Evolutionary conservation across 2,329 filamentous ascomycete species (phyloP).

Genomic region (Monosporascus cannonballus): DNA sequence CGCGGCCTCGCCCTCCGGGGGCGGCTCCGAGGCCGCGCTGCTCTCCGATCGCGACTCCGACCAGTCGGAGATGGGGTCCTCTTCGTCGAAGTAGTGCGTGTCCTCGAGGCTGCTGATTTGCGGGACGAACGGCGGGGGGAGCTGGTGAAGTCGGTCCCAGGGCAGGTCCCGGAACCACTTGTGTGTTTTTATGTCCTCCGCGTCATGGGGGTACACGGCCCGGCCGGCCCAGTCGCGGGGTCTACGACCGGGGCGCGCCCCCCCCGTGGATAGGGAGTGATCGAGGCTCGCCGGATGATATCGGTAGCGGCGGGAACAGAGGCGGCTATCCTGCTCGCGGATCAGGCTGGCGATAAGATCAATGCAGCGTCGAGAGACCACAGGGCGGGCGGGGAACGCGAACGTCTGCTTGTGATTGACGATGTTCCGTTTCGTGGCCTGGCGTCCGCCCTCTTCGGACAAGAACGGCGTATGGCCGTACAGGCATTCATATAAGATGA

Average conservation of each 20-base stretch:
- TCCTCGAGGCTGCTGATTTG: conserved; percentile 62
- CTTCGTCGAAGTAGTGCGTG: conserved; percentile 87
- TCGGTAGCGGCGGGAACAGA: conserved; percentile 72
- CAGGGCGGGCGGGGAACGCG: conserved; percentile 60
- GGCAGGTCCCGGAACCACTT: conserved; percentile 75
- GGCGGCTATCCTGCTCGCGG: conserved; percentile 65
- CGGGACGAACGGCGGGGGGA: conserved; percentile 74
- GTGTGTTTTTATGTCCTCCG: conserved; percentile 83
- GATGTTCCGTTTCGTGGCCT: conserved; percentile 82
- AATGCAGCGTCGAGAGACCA: conserved; percentile 65
- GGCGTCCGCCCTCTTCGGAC: conserved; percentile 63
- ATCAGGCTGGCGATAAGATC: conserved; percentile 70
- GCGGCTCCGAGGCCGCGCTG: conserved; percentile 26
- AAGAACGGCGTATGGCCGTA: conserved; percentile 91
- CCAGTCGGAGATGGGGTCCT: conserved; percentile 63
- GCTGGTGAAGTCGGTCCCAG: conserved; percentile 69
- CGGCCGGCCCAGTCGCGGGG: conserved; percentile 33
- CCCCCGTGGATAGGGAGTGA: conserved; percentile 19
- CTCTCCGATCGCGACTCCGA: conserved; percentile 35
- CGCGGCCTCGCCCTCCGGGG: background rate
- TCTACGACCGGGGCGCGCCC: conserved; percentile 15
- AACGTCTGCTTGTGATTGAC: conserved; percentile 66
- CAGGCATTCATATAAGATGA: conserved; percentile 91
- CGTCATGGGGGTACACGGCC: conserved; percentile 78
- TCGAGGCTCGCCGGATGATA: conserved; percentile 48